These are phyloP conservation scores for Claviceps pazoutovae DNA, from an alignment of 2,329 filamentous ascomycete species.

Conservation along the genomic window DNA sequence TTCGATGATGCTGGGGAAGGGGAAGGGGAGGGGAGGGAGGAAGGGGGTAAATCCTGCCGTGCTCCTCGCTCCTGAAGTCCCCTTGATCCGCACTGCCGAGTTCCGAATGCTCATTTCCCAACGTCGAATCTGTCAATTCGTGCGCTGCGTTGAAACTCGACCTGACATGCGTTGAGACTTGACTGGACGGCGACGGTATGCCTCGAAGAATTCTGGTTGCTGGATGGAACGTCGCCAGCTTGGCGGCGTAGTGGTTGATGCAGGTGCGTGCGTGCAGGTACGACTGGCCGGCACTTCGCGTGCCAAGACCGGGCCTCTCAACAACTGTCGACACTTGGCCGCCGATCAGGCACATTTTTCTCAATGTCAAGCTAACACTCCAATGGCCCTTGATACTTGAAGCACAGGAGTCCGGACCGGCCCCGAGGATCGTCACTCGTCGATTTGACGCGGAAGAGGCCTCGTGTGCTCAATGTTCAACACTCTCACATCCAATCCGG, in stretches of 20 bases:
- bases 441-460: not conserved
- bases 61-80: not conserved
- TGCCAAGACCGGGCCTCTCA: too few species aligned
- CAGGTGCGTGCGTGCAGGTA: too few species aligned
- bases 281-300: too few species aligned
- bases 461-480: not conserved
- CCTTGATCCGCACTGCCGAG: not conserved
- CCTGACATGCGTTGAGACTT: not conserved
- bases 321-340: not conserved
- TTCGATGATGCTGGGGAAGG: not conserved
- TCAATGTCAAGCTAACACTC: not conserved
- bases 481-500: too few species aligned
- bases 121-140: not conserved
- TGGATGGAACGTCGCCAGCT: too few species aligned
- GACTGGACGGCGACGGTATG: not conserved
- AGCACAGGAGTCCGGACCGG: not conserved
- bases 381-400: not conserved
- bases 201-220: too few species aligned
- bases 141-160: not conserved
- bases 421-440: not conserved
- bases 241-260: too few species aligned
- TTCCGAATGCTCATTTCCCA: not conserved
- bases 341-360: not conserved
- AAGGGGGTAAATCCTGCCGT: not conserved
- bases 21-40: not conserved